Base-by-base conservation (phyloP, 257 asterid genomes). In the Mentha longifolia region DNA sequence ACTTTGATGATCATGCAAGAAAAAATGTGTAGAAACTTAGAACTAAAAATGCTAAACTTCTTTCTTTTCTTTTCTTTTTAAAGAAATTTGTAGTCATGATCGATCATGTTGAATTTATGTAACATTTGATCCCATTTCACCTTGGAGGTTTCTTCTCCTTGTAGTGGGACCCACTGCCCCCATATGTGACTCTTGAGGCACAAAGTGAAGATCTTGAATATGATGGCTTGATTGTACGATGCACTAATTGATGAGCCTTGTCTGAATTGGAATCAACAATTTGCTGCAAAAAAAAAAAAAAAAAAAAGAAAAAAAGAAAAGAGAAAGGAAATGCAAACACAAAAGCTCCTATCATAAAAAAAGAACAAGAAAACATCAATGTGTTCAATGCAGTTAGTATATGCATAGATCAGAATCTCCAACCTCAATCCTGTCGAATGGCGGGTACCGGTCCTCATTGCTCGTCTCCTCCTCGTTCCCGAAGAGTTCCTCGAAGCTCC, bases 401-500 rank as follows among this genome's bases (percentile, higher is more conserved):
- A 35, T 35, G 39, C 8, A 35, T 6, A 35, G 39, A 31, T 22
- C 39, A 16, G 7, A 46, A 9, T 11, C 43, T 56, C 74, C 22
- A 68, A 83, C 91, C 88, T 84, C 85, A 15, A 61, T 63, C 49
- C 80, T 76, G 73, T 65, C 78, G 31, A 54, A 25, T 19, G 81
- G 67, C 22, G 83, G 71, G 70, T 69, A 62, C 65, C 78, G 74
- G 58, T 73, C 84, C 4, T 74, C 59, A 47, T 78, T 84, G 52
- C 63, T 75, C 14, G 52, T 61, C 46, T 81, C 88, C 42, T 82
- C 81, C 37, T 87, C 95, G 12, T 67, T 78, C 49, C 85, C 85
- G 12, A 92, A 92, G 41, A 88, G 75, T 65, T 92, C 98, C 75
- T 92, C 97, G 66, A 85, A 85, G 82, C 85, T 90, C 12, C 82